Percentiles rank a stretch among this genome's conserved stretches.
Evolutionary conservation across 2,329 filamentous ascomycete genomes (phyloP).

Genomic region (Fusarium decemcellulare): DNA sequence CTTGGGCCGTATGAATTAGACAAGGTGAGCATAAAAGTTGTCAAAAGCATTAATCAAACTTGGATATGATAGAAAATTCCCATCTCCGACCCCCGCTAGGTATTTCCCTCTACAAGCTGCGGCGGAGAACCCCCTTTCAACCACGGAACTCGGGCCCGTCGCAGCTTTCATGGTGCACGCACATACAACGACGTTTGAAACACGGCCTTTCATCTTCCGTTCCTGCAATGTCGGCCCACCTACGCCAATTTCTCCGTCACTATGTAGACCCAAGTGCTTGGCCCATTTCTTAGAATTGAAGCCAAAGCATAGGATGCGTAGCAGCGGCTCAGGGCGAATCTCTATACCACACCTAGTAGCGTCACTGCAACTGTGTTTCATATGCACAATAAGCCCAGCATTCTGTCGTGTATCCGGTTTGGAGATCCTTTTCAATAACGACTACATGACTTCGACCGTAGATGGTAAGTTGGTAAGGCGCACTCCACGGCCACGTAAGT

Average conservation of each 20-base stretch:
- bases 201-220: slow-evolving; percentile 61
- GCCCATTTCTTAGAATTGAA: slow-evolving; percentile 10
- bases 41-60: too few relatives aligned
- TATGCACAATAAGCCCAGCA: slow-evolving; percentile 66
- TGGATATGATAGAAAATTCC: too few relatives aligned
- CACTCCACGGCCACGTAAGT: slow-evolving; percentile 2
- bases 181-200: too few relatives aligned
- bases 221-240: slow-evolving; percentile 50
- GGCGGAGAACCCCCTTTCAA: too few relatives aligned
- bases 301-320: slow-evolving; percentile 21
- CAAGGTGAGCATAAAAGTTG: too few relatives aligned
- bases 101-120: too few relatives aligned
- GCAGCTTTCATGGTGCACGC: too few relatives aligned
- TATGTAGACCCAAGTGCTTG: too few relatives aligned
- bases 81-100: too few relatives aligned
- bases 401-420: slow-evolving; percentile 59
- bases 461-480: slow-evolving; percentile 22
- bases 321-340: not conserved
- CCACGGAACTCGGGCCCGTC: too few relatives aligned
- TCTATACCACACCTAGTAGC: slow-evolving; percentile 5
- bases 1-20: too few relatives aligned
- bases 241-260: too few relatives aligned
- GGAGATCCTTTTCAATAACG: slow-evolving; percentile 25
- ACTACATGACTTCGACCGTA: slow-evolving; percentile 17
- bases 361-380: slow-evolving; percentile 65